Conservation (phyloP, 2,329 filamentous ascomycete genomes). For the Hypoxylon sp. region DNA sequence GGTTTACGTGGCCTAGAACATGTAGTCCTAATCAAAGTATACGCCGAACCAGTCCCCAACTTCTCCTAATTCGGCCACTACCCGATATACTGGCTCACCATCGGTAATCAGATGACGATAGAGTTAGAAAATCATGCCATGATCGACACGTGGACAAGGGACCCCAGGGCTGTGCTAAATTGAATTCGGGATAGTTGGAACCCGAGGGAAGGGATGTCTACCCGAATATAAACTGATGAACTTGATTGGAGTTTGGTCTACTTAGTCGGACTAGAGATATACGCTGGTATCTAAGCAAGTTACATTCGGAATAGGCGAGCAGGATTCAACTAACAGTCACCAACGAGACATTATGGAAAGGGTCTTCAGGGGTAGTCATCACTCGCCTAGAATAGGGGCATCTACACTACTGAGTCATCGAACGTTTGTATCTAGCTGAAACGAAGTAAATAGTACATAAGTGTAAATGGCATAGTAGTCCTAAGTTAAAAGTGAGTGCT, state of each 20-base stretch:
- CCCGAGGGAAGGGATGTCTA: conserved; percentile 23
- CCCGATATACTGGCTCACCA: conserved; percentile 33
- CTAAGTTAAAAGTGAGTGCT: neutral
- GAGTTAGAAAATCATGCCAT: conserved; percentile 39
- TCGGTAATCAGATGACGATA: conserved; percentile 35
- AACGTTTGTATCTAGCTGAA: conserved; percentile 6
- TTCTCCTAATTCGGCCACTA: conserved; percentile 40
- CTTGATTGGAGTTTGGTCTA: conserved; percentile 22
- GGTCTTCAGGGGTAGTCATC: neutral
- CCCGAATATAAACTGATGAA: conserved; percentile 19
- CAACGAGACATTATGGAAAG: neutral
- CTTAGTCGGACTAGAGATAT: conserved; percentile 3
- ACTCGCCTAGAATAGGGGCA: neutral
- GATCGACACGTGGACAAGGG: conserved; percentile 37
- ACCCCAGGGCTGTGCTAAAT: conserved; percentile 32
- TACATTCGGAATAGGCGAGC: conserved; percentile 9
- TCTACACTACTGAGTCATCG: neutral
- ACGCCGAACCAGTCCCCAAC: conserved; percentile 35
- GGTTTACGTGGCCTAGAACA: conserved; percentile 43
- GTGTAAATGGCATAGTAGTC: too few relatives aligned
- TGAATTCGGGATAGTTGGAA: conserved; percentile 36
- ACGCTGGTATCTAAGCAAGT: conserved; percentile 20
- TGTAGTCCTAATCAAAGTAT: conserved; percentile 34
- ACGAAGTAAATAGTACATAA: neutral
- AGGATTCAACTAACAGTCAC: conserved; percentile 2